These are phyloP conservation scores for Talinum fruticosum DNA, from an alignment of 148 eudicot species.

Conservation along the genomic window DNA sequence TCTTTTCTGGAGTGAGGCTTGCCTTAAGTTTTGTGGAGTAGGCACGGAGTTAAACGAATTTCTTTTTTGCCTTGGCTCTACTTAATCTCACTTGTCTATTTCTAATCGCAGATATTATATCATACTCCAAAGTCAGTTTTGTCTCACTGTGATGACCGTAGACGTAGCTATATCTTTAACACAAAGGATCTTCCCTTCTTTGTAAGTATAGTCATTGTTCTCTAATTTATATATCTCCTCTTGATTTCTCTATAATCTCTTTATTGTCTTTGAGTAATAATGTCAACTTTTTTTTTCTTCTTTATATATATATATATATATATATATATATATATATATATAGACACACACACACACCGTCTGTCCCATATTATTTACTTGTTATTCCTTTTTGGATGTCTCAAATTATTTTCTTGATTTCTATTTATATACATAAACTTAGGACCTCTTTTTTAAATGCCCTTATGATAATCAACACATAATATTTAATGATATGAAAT, in stretches of 20 bases:
- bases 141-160: constrained; percentile 74
- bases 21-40: background rate
- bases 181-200: constrained; percentile 93
- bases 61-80: constrained; percentile 15
- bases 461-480: too few species aligned
- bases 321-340: too few species aligned
- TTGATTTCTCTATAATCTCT: background rate
- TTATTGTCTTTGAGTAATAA: background rate
- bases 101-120: constrained; percentile 74
- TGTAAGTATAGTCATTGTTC: constrained; percentile 46
- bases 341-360: too few species aligned
- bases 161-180: constrained; percentile 54
- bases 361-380: too few species aligned
- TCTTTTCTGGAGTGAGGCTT: constrained; percentile 4
- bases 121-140: constrained; percentile 90
- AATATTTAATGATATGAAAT: too few species aligned
- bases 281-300: background rate
- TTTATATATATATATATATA: too few species aligned
- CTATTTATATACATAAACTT: too few species aligned
- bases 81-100: constrained; percentile 10
- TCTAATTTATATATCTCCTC: constrained; percentile 14
- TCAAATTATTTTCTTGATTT: too few species aligned
- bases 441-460: too few species aligned
- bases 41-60: background rate
- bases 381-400: too few species aligned